Evolutionary conservation across 306 rosid species (phyloP), one percentile per base, ranked within the genome.

Genomic region (Pyrus pyrifolia): DNA sequence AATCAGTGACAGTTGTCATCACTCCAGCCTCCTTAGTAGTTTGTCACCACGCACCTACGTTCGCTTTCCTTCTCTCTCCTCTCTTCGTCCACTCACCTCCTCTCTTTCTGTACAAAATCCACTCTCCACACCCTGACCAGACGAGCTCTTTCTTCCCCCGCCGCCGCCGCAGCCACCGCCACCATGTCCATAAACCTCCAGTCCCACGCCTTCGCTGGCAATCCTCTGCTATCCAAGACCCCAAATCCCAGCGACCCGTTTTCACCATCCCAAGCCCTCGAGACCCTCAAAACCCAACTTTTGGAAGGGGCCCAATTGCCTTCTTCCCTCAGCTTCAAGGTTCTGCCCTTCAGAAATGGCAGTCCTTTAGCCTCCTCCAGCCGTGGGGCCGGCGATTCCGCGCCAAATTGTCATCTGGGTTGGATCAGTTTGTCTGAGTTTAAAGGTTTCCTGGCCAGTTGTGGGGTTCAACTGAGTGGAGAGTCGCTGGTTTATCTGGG

Each of bases 401-500:
- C 76, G 55, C 89, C 93, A 49, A 73, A 57, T 76, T 95, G 96
- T 95, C 78, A 75, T 67, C 86, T 95, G 85, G 93, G 96, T 68
- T 95, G 98, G 98, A 74, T 90, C 45, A 69, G 71, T 23, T 83
- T 95, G 86, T 82, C 76, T 21, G 89, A 90, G 52, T 78, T 83
- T 35, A 85, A 33, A 75, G 91, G 58, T 5, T 25, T 86, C 3
- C 72, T 87, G 73, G 86, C 78, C 18, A 79, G 72, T 76, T 85
- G 85, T 12, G 91, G 86, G 58, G 78, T 74, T 51, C 67, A 76
- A 64, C 31, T 92, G 86, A 86, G 82, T 0, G 89, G 67, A 10
- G 98, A 95, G 29, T 82, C 74, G 31, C 53, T 92, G 77, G 95
- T 95, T 42, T 92, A 89, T 81, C 79, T 92, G 84, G 96, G 95